Conservation (phyloP, 306 rosid species). For the Cucumis cinereus region DNA sequence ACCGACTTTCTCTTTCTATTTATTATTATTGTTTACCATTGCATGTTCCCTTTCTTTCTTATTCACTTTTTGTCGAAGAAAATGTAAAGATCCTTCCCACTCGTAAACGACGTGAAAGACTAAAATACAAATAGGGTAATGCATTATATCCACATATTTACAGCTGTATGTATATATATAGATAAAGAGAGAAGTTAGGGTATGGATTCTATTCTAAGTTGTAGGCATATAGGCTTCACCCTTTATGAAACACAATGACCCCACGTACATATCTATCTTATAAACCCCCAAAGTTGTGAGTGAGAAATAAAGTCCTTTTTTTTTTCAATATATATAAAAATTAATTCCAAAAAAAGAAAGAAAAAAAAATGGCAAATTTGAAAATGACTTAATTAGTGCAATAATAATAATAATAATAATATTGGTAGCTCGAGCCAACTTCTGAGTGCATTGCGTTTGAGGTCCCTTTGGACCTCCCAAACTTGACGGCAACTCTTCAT, state of each 20-base stretch:
- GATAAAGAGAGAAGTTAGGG: not conserved
- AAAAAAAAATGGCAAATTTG: not conserved
- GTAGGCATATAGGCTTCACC: not conserved
- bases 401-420: not conserved
- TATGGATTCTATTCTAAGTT: not conserved
- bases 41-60: too few relatives aligned
- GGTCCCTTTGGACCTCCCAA: not conserved
- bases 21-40: too few relatives aligned
- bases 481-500: not conserved
- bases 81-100: not conserved
- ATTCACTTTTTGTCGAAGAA: too few relatives aligned
- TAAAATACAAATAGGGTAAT: not conserved
- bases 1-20: too few relatives aligned
- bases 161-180: too few relatives aligned
- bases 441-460: not conserved
- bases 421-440: not conserved
- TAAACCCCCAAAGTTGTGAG: not conserved
- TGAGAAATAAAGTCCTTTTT: not conserved
- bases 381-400: conserved; percentile 13
- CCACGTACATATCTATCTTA: not conserved
- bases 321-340: not conserved
- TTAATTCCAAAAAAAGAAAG: not conserved
- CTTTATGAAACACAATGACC: conserved; percentile 13
- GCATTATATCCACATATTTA: not conserved
- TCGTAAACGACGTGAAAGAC: not conserved